Evolutionary conservation across 2,329 filamentous ascomycete species (phyloP).

Genomic region (Aspergillus floridensis): DNA sequence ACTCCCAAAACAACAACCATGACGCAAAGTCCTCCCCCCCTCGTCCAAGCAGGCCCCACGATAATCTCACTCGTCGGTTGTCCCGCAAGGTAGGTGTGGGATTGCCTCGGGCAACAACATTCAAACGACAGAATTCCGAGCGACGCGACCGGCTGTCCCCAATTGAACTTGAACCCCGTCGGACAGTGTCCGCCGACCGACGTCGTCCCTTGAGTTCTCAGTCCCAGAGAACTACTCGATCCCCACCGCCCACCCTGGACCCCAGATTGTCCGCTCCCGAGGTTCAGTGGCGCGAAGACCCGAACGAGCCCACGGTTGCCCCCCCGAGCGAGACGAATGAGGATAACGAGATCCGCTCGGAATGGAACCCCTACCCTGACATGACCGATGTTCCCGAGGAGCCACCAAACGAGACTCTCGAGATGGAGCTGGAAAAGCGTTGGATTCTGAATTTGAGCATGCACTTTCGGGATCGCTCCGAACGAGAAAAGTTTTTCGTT

Average conservation of each 20-base stretch:
- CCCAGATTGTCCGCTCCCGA: constrained; percentile 43
- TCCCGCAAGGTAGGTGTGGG: constrained; percentile 66
- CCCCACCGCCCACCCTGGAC: constrained; percentile 38
- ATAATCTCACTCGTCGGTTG: constrained; percentile 36
- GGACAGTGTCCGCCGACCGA: constrained; percentile 63
- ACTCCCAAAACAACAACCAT: constrained; percentile 8
- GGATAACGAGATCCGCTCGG: constrained; percentile 26
- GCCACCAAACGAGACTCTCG: constrained; percentile 50
- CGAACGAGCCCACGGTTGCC: constrained; percentile 33
- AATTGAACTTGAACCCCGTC: constrained; percentile 60
- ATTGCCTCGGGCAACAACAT: constrained; percentile 72
- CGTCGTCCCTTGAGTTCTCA: constrained; percentile 42
- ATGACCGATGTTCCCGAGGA: constrained; percentile 26
- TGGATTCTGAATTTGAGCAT: constrained; percentile 99
- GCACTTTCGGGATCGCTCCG: constrained; percentile 92
- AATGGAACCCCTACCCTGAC: constrained; percentile 29
- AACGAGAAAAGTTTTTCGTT: constrained; percentile 95
- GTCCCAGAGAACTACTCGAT: constrained; percentile 42
- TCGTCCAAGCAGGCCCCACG: constrained; percentile 23
- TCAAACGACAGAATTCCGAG: constrained; percentile 81
- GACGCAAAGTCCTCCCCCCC: constrained; percentile 17
- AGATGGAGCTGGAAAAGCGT: constrained; percentile 76
- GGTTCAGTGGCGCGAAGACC: constrained; percentile 37
- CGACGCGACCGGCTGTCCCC: constrained; percentile 69
- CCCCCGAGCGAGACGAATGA: constrained; percentile 30